Base-by-base conservation (phyloP, 441 rosid species). In the Pelargonium myrrhifolium region DNA sequence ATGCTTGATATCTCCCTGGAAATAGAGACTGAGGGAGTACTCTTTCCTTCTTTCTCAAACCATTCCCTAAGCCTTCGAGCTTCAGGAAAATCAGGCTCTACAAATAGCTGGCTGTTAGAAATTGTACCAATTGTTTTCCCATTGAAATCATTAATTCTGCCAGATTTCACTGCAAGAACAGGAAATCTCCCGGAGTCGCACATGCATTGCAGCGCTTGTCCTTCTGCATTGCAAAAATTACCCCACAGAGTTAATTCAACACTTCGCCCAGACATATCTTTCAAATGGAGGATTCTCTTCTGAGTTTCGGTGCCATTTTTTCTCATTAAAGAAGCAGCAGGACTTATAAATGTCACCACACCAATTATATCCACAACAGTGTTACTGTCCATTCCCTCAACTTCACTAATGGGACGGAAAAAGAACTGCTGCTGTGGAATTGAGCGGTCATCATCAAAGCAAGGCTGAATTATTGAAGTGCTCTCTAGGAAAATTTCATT, bases 221-320 rank as follows among this genome's bases (percentile, higher is more conserved):
- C 98, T 69, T 89, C 97, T 47, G 78, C 71, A 62, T 75, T 79
- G 77, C 96, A 90, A 60, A 85, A 86, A 65, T 67, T 81, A 64
- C 97, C 96, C 97, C 97, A 93, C 49, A 90, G 66, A 18, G 94
- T 90, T 62, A 93, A 72, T 76, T 90, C 96, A 18, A 89, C 90
- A 64, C 93, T 90, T 73, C 88, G 80, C 20, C 90, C 85, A 68
- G 98, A 90, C 85, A 80, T 80, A 76, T 93, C 98, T 72, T 83
- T 90, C 84, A 93, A 69, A 70, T 85, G 91, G 74, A 89, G 87
- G 58, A 84, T 43, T 79, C 91, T 85, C 84, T 87, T 89, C 79
- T 81, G 89, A 60, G 89, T 84, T 72, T 87, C 98, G 7, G 87
- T 73, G 62, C 87, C 89, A 71, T 82, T 87, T 72, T 90, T 90